Conservation (phyloP, 169 alveolate species). For the Plasmodium chabaudi region DNA sequence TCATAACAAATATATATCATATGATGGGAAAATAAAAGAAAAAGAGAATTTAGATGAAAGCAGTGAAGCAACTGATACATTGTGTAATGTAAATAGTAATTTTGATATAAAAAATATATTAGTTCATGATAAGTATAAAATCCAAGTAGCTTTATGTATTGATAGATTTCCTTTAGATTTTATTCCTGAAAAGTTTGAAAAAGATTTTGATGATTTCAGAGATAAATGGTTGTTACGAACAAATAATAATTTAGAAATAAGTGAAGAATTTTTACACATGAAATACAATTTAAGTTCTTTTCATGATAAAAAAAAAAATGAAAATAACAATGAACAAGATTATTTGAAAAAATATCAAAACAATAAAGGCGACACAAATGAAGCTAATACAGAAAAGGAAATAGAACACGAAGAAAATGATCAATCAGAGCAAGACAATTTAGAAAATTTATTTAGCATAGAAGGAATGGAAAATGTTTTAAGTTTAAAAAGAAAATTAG, state of each 20-base stretch:
- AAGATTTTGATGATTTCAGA: constrained; percentile 54
- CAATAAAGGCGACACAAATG: background rate
- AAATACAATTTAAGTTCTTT: constrained; percentile 67
- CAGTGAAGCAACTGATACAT: background rate
- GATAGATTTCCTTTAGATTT: constrained; percentile 68
- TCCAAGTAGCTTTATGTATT: constrained; percentile 66
- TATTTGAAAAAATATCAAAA: constrained; percentile 6
- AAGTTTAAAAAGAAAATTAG: constrained; percentile 20
- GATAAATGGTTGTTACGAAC: constrained; percentile 71
- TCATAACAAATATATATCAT: constrained; percentile 1
- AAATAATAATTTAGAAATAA: constrained; percentile 61
- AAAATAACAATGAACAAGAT: constrained; percentile 2
- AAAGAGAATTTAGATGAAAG: background rate
- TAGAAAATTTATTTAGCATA: constrained; percentile 42
- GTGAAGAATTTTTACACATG: constrained; percentile 74
- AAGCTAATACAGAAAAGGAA: constrained; percentile 5
- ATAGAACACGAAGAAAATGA: background rate
- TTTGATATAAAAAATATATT: constrained; percentile 42
- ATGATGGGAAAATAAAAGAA: background rate
- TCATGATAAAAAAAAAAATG: constrained; percentile 32
- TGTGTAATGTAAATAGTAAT: constrained; percentile 20
- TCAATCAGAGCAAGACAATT: constrained; percentile 11
- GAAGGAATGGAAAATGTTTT: constrained; percentile 70
- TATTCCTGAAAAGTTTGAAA: constrained; percentile 66
- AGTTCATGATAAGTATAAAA: constrained; percentile 69